These are phyloP conservation scores for Grigorovia yakushimaensis DNA, from an alignment of 805 yeast genomes.

Conservation along the genomic window DNA sequence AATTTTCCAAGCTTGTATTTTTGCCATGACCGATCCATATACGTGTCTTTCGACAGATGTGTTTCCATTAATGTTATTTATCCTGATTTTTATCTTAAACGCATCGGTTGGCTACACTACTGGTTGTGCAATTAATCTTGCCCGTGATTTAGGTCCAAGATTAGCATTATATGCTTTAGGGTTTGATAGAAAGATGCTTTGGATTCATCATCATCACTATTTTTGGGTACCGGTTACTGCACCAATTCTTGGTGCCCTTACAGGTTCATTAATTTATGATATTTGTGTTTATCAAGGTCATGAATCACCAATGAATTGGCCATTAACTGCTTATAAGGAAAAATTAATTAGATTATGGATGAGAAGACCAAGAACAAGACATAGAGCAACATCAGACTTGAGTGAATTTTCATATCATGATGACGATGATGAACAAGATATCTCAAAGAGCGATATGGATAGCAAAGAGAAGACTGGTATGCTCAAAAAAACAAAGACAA, in stretches of 20 bases:
- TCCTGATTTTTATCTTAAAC: slow-evolving; percentile 38
- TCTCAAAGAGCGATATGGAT: slow-evolving; percentile 5
- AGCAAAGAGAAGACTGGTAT: slow-evolving; percentile 4
- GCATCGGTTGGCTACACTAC: slow-evolving; percentile 42
- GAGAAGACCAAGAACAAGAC: slow-evolving; percentile 25
- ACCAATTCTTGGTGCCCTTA: slow-evolving; percentile 39
- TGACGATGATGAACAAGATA: slow-evolving; percentile 11
- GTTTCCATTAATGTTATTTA: slow-evolving; percentile 39
- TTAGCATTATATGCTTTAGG: slow-evolving; percentile 40
- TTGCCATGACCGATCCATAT: slow-evolving; percentile 43
- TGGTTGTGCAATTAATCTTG: slow-evolving; percentile 46
- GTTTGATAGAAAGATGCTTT: slow-evolving; percentile 32
- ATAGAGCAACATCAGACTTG: slow-evolving; percentile 19
- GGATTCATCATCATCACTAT: slow-evolving; percentile 34
- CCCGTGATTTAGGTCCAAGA: slow-evolving; percentile 49
- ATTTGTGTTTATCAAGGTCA: slow-evolving; percentile 41
- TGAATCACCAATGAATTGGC: slow-evolving; percentile 43
- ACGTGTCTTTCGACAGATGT: slow-evolving; percentile 37
- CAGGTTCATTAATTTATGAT: slow-evolving; percentile 45
- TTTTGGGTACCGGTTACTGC: slow-evolving; percentile 46
- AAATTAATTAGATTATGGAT: slow-evolving; percentile 18
- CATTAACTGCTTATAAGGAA: slow-evolving; percentile 15
- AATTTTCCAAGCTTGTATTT: slow-evolving; percentile 36
- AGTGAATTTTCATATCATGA: slow-evolving; percentile 22
- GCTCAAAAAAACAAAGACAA: slow-evolving; percentile 10